Evolutionary conservation across 2,329 filamentous ascomycete species (phyloP).

Genomic region (Xylaria sp.): DNA sequence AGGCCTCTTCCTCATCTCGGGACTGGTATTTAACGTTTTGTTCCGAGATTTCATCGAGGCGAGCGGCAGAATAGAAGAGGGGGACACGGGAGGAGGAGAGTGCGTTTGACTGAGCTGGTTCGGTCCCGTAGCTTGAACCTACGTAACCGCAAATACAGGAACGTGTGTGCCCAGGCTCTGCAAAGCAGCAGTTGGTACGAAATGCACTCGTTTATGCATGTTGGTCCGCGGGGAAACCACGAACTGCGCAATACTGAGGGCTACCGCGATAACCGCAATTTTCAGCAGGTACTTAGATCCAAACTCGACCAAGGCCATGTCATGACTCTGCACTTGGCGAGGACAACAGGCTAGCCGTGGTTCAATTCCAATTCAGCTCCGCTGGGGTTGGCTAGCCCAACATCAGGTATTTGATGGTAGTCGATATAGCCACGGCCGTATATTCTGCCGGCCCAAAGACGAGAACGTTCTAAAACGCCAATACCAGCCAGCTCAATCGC

Average conservation of each 20-base stretch:
- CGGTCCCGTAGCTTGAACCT: not conserved
- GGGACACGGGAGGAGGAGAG: not conserved
- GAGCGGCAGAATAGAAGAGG: not conserved
- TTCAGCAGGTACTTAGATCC: not conserved
- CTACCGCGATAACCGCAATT: not conserved
- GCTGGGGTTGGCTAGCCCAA: constrained; percentile 3
- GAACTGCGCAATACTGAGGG: no score
- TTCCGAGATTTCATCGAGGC: not conserved
- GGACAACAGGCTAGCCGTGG: not conserved
- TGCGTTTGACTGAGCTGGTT: no score
- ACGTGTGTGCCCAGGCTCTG: not conserved
- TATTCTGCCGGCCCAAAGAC: not conserved
- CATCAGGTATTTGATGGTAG: not conserved
- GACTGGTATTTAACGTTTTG: not conserved
- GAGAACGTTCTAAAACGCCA: not conserved
- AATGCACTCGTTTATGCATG: not conserved
- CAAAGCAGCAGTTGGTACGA: not conserved
- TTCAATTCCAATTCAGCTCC: not conserved
- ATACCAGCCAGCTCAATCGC: not conserved
- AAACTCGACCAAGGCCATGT: not conserved
- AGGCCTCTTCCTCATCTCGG: not conserved
- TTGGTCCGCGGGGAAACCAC: not conserved
- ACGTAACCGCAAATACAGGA: not conserved
- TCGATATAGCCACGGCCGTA: not conserved
- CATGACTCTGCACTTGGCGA: not conserved